phyloP scores from a whole-genome alignment of 768 basidiomycete genomes.

The Naematelia encephala region DNA sequence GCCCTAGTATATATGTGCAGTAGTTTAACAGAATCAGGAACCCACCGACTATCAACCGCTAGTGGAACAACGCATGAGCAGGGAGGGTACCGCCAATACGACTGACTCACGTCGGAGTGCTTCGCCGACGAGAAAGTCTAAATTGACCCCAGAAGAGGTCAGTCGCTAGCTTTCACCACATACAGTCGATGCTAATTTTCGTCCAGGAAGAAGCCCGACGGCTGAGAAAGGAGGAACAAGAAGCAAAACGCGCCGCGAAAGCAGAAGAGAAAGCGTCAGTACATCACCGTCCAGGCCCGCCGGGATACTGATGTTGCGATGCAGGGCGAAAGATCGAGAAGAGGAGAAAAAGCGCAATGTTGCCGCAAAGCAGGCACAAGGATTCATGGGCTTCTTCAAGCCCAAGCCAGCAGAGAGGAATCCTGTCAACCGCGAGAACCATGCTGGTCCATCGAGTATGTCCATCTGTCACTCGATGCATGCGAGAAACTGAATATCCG shows the following conservation, averaged over 20 bases:
- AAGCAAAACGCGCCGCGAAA: slow-evolving; percentile 27
- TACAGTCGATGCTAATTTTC: slow-evolving; percentile 10
- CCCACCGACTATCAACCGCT: slow-evolving; percentile 14
- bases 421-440: slow-evolving; percentile 19
- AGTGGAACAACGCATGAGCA: slow-evolving; percentile 13
- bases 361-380: slow-evolving; percentile 31
- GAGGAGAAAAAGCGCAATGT: slow-evolving; percentile 26
- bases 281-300: neutral
- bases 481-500: slow-evolving; percentile 3
- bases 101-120: slow-evolving; percentile 31
- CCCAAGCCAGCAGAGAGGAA: slow-evolving; percentile 11
- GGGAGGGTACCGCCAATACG: slow-evolving; percentile 39
- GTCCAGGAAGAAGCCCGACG: slow-evolving; percentile 36
- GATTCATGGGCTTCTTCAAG: slow-evolving; percentile 34
- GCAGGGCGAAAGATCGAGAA: slow-evolving; percentile 32
- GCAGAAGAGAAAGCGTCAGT: slow-evolving; percentile 45
- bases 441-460: slow-evolving; percentile 35
- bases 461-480: neutral
- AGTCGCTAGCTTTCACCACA: slow-evolving; percentile 1
- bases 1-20: slow-evolving; percentile 1
- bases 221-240: slow-evolving; percentile 33
- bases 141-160: slow-evolving; percentile 42
- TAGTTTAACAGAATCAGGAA: neutral
- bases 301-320: neutral
- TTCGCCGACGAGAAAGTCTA: slow-evolving; percentile 35